Conservation (phyloP, 2,329 filamentous ascomycete species). For the Fusarium sp. region DNA sequence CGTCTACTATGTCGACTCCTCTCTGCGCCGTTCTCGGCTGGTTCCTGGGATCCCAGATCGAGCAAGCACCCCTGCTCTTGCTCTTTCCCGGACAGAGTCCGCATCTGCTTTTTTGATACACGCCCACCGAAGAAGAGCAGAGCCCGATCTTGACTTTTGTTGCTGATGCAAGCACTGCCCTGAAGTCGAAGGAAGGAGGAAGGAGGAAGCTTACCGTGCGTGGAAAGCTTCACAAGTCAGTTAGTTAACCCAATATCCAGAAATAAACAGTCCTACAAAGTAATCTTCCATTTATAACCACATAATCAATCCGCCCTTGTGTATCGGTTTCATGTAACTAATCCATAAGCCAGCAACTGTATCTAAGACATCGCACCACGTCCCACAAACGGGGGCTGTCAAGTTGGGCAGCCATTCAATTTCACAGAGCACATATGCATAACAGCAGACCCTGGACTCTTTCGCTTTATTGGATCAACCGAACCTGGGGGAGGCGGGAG, state of each 20-base stretch:
- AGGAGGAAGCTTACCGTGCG: slow-evolving; percentile 10
- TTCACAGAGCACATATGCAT: slow-evolving; percentile 8
- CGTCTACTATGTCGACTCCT: slow-evolving; percentile 33
- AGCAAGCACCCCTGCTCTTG: slow-evolving; percentile 10
- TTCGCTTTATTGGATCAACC: slow-evolving; percentile 14
- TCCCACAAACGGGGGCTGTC: slow-evolving; percentile 15
- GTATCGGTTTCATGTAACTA: neutral
- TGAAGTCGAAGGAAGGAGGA: neutral
- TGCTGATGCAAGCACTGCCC: slow-evolving; percentile 4
- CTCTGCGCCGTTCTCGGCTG: slow-evolving; percentile 39
- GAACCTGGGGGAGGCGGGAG: slow-evolving; percentile 23
- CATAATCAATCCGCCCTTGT: neutral
- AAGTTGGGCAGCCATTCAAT: slow-evolving; percentile 26
- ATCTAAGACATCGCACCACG: slow-evolving; percentile 1
- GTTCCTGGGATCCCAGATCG: slow-evolving; percentile 40
- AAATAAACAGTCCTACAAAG: slow-evolving; percentile 9
- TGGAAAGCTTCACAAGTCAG: slow-evolving; percentile 12
- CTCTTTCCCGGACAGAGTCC: slow-evolving; percentile 36
- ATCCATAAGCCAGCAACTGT: neutral
- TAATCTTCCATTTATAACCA: neutral
- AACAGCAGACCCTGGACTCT: slow-evolving; percentile 4
- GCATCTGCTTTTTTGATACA: slow-evolving; percentile 15
- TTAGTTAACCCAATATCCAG: slow-evolving; percentile 4
- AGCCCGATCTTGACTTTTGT: slow-evolving; percentile 3
- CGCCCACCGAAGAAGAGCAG: slow-evolving; percentile 8